These are phyloP conservation scores for Sarcomyxa edulis DNA, from an alignment of 768 basidiomycete species.

Conservation along the genomic window DNA sequence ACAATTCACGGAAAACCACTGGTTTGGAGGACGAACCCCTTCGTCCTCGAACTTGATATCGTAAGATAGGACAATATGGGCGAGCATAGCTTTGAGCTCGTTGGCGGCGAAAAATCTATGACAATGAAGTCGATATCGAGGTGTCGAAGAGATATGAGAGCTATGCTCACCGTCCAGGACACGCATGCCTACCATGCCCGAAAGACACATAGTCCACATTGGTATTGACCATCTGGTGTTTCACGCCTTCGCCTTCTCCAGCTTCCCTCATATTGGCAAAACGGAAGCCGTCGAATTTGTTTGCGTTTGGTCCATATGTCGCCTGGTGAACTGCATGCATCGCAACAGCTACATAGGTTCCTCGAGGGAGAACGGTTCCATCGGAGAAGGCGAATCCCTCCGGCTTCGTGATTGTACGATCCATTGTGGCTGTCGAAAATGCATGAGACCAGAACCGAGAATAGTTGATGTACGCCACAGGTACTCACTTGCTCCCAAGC, in stretches of 20 bases:
- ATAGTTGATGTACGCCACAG: neutral
- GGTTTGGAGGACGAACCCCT: conserved; percentile 2
- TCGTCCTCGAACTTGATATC: conserved; percentile 9
- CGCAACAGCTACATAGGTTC: conserved; percentile 16
- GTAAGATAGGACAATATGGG: conserved; percentile 3
- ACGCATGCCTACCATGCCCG: conserved; percentile 33
- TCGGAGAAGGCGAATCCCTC: conserved; percentile 24
- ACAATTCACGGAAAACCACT: neutral
- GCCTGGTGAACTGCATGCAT: conserved; percentile 16
- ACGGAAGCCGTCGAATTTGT: conserved; percentile 40
- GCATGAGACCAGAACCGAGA: too few relatives aligned
- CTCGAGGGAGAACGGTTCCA: conserved; percentile 2
- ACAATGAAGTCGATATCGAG: too few relatives aligned
- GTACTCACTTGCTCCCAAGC: conserved; percentile 22
- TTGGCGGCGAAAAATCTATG: conserved; percentile 3
- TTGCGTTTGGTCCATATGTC: conserved; percentile 34
- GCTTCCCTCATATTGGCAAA: conserved; percentile 40
- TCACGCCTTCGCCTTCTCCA: conserved; percentile 22
- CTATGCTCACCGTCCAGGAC: conserved; percentile 11
- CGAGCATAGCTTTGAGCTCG: conserved; percentile 4
- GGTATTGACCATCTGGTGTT: conserved; percentile 28
- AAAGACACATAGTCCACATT: conserved; percentile 31
- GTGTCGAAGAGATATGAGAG: too few relatives aligned
- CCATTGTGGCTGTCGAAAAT: conserved; percentile 19
- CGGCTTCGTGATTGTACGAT: conserved; percentile 13